A percentile compares a stretch with the other conserved stretches of the same genome.
phyloP scores from a whole-genome alignment of 306 rosid genomes.

The Malus sylvestris region DNA sequence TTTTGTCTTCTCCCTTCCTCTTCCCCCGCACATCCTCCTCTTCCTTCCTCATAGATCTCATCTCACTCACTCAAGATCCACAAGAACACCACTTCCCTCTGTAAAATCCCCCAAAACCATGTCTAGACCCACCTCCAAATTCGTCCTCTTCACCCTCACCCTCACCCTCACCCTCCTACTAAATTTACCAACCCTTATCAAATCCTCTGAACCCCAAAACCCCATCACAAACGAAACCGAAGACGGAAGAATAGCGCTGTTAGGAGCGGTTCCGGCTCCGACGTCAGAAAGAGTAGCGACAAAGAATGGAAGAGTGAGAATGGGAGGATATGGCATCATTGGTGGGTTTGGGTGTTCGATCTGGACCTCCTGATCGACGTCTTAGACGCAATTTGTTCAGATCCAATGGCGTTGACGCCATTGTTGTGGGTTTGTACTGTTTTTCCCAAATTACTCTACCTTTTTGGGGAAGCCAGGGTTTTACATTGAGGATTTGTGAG shows the following conservation, averaged over 20 bases:
- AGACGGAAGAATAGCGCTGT: neutral
- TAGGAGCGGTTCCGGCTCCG: too few species aligned
- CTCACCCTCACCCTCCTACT: slow-evolving; percentile 29
- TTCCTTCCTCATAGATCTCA: slow-evolving; percentile 29
- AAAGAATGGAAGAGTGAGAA: too few species aligned
- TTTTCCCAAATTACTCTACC: slow-evolving; percentile 65
- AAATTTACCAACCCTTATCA: slow-evolving; percentile 14
- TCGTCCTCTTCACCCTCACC: slow-evolving; percentile 36
- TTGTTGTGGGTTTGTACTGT: slow-evolving; percentile 60
- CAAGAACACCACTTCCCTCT: neutral
- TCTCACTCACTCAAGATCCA: slow-evolving; percentile 9
- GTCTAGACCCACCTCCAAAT: slow-evolving; percentile 47
- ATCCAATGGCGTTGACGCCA: neutral
- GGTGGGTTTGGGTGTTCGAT: neutral
- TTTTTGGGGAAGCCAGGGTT: slow-evolving; percentile 67
- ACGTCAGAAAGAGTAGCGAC: too few species aligned
- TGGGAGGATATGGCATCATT: too few species aligned
- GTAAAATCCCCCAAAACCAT: slow-evolving; percentile 12
- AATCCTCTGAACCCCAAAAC: slow-evolving; percentile 8
- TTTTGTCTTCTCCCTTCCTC: too few species aligned
- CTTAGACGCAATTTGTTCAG: slow-evolving; percentile 33
- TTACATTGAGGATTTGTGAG: slow-evolving; percentile 76
- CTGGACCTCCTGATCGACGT: slow-evolving; percentile 58
- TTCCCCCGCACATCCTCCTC: neutral
- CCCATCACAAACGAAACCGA: slow-evolving; percentile 22